Conservation (phyloP, 345 rosid genomes). For the Cardamine occulta region DNA sequence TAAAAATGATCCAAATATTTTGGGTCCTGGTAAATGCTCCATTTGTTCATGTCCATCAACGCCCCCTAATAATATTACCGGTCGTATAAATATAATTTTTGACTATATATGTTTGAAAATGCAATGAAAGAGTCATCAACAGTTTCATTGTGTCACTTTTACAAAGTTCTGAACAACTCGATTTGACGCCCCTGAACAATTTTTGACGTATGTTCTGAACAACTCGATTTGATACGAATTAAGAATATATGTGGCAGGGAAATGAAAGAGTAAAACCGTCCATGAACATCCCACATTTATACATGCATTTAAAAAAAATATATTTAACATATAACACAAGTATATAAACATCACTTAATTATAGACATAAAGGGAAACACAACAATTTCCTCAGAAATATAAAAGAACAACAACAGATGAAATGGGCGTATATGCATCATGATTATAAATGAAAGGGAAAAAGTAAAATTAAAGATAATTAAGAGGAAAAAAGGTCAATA, state of each 20-base stretch:
- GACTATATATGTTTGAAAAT: background rate
- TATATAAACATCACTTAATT: conserved; percentile 28
- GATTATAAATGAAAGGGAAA: conserved; percentile 20
- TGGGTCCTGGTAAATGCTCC: too few species aligned
- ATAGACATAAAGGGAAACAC: conserved; percentile 27
- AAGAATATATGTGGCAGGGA: background rate
- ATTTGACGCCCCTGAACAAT: too few species aligned
- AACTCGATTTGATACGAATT: background rate
- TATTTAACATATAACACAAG: background rate
- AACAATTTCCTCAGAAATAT: conserved; percentile 25
- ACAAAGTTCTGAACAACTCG: background rate
- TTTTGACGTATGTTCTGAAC: too few species aligned
- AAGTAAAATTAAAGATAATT: conserved; percentile 9
- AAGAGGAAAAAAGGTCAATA: conserved; percentile 9
- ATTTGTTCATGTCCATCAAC: too few species aligned
- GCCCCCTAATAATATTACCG: background rate
- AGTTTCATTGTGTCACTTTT: background rate
- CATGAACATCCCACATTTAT: background rate
- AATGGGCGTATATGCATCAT: conserved; percentile 35
- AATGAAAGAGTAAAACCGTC: background rate
- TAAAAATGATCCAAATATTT: too few species aligned
- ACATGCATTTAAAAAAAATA: background rate
- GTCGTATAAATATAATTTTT: background rate
- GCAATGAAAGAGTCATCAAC: background rate
- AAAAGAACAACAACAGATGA: conserved; percentile 33